Base-by-base conservation (phyloP, 257 asterid species). In the Anisodus tanguticus region DNA sequence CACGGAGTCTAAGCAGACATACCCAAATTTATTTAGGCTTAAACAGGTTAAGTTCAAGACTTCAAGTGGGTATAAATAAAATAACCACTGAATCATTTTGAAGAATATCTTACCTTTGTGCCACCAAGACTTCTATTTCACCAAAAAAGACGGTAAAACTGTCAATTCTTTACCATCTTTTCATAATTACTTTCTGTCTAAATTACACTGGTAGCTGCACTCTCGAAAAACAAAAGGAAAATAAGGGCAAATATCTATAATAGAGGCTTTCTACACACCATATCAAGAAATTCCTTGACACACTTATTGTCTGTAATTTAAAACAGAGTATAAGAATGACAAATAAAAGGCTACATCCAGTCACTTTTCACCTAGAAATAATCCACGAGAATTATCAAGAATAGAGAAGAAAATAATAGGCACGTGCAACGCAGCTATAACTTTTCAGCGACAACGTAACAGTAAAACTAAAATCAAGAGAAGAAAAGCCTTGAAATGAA, bases 111-210 rank as follows among this genome's bases (percentile, higher is more conserved):
- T 26, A 76, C 64, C 64, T 53, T 77, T 77, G 35, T 31, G 47
- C 13, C 64, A 53, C 64, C 45, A 77, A 77, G 13, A 77, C 47
- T 26, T 77, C 81, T 77, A 77, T 17, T 77, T 53, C 81, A 77
- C 81, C 81, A 26, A 53, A 77, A 26, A 31, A 26, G 81, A 51
- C 64, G 4, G 47, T 51, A 31, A 17, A 76, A 51, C 64, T 53
- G 64, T 53, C 47, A 77, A 77, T 53, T 77, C 64, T 53, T 15
- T 53, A 6, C 64, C 81, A 53, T 53, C 47, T 53, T 74, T 49
- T 11, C 12, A 8, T 74, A 74, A 49, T 49, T 57, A 77, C 15
- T 77, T 53, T 77, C 64, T 76, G 12, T 43, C 6, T 51, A 31
- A 77, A 13, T 77, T 53, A 77, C 64, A 77, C 49, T 77, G 35